phyloP scores from a whole-genome alignment of 139 green algal species.

The Picochlorum sp. region DNA sequence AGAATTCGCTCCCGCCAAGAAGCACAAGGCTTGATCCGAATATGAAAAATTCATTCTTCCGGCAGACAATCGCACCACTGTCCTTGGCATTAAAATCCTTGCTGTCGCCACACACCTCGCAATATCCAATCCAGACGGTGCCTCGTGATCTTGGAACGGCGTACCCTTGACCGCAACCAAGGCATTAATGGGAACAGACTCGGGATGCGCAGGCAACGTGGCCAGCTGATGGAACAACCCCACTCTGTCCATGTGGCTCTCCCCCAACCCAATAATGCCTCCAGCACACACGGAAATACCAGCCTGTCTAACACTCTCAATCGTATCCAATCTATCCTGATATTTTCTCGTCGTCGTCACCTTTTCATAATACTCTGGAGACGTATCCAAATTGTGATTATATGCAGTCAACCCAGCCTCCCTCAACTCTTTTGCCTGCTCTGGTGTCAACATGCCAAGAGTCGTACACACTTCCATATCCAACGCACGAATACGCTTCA shows the following conservation, averaged over 20 bases:
- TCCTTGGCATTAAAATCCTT: constrained; percentile 86
- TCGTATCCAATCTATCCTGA: constrained; percentile 82
- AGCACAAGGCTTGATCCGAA: constrained; percentile 77
- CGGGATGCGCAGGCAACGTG: constrained; percentile 91
- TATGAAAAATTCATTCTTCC: constrained; percentile 53
- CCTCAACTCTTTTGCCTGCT: constrained; percentile 75
- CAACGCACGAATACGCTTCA: constrained; percentile 62
- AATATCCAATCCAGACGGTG: constrained; percentile 65
- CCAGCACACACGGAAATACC: constrained; percentile 95
- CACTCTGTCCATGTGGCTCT: constrained; percentile 72
- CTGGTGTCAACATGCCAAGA: constrained; percentile 64
- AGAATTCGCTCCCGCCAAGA: constrained; percentile 95
- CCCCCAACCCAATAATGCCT: constrained; percentile 88
- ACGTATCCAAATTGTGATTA: constrained; percentile 99
- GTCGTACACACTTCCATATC: constrained; percentile 89
- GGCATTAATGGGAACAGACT: constrained; percentile 95
- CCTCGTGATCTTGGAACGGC: constrained; percentile 57
- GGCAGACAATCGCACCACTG: constrained; percentile 86
- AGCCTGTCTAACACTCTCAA: constrained; percentile 76
- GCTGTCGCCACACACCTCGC: constrained; percentile 92
- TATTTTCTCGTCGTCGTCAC: constrained; percentile 90
- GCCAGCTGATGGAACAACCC: constrained; percentile 83
- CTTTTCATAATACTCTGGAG: constrained; percentile 87
- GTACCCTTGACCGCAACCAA: constrained; percentile 90
- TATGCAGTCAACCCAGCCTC: constrained; percentile 94